phyloP scores from a whole-genome alignment of 2,329 filamentous ascomycete species.

The Aspergillus aculeatus region DNA sequence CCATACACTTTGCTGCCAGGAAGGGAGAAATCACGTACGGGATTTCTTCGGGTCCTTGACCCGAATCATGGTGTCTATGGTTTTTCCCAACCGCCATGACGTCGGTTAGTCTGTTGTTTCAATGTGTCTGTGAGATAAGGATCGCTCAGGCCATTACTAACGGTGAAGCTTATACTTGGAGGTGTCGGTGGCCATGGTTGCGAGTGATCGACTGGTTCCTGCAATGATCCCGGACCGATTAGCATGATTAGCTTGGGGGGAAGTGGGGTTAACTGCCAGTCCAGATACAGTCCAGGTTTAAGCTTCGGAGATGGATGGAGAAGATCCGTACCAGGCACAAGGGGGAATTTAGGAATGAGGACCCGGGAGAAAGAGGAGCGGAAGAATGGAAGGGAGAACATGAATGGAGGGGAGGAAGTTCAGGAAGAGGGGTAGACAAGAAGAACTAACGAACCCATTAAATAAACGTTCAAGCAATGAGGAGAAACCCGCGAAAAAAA shows the following conservation, averaged over 20 bases:
- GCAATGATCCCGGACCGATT: conserved; percentile 15
- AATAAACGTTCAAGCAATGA: conserved; percentile 16
- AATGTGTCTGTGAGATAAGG: neutral
- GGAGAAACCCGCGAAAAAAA: conserved; percentile 12
- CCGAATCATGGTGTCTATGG: conserved; percentile 66
- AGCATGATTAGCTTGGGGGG: neutral
- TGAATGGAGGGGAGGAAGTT: conserved; percentile 12
- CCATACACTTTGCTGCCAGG: neutral
- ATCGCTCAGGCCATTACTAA: conserved; percentile 35
- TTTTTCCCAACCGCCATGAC: neutral
- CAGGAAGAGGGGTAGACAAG: conserved; percentile 11
- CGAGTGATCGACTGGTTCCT: conserved; percentile 34
- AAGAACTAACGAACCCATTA: conserved; percentile 1
- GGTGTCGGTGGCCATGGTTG: conserved; percentile 58
- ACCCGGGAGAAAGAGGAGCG: conserved; percentile 24
- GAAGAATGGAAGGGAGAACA: conserved; percentile 23
- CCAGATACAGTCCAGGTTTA: neutral
- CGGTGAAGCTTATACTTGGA: conserved; percentile 66
- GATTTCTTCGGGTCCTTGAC: conserved; percentile 90
- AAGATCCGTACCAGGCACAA: conserved; percentile 18
- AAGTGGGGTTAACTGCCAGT: neutral
- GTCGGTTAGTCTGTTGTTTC: conserved; percentile 19
- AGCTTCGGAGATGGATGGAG: conserved; percentile 1
- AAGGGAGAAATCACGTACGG: conserved; percentile 45
- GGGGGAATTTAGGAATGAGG: conserved; percentile 23